Percentiles rank a stretch among this genome's conserved stretches.
Evolutionary conservation across 345 rosid genomes (phyloP).

Genomic region (Moricandia arvensis): DNA sequence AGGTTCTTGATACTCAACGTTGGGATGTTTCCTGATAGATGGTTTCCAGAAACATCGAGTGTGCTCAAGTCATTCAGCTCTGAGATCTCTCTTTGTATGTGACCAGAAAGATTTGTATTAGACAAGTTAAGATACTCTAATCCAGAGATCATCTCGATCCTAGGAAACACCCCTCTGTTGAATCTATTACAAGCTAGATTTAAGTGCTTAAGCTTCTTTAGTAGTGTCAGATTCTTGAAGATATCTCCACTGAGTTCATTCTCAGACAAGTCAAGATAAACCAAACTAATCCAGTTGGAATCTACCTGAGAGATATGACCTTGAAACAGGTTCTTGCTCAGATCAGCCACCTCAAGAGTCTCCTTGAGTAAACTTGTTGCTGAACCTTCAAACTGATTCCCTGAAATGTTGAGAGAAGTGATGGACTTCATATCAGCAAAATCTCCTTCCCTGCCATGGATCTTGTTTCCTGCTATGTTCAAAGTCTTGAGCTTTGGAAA

Average conservation of each 20-base stretch:
- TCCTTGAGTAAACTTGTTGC: slow-evolving; percentile 49
- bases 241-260: slow-evolving; percentile 80
- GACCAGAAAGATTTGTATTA: slow-evolving; percentile 57
- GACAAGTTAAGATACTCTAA: slow-evolving; percentile 85
- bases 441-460: slow-evolving; percentile 53
- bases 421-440: slow-evolving; percentile 58
- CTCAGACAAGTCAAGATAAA: slow-evolving; percentile 80
- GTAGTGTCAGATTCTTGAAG: slow-evolving; percentile 45
- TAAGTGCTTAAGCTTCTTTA: slow-evolving; percentile 63
- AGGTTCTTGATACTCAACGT: slow-evolving; percentile 45
- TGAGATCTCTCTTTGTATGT: slow-evolving; percentile 56
- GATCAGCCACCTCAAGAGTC: slow-evolving; percentile 56
- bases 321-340: slow-evolving; percentile 77
- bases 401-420: slow-evolving; percentile 62
- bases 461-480: slow-evolving; percentile 67
- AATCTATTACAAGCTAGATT: slow-evolving; percentile 83
- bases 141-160: slow-evolving; percentile 42
- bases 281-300: slow-evolving; percentile 60
- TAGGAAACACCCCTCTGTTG: slow-evolving; percentile 55
- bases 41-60: slow-evolving; percentile 78
- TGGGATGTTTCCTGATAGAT: slow-evolving; percentile 66
- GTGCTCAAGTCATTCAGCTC: slow-evolving; percentile 49
- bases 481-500: slow-evolving; percentile 64
- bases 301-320: slow-evolving; percentile 87
- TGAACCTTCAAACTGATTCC: slow-evolving; percentile 68